These are phyloP conservation scores for Geoglossum cookeanum DNA, from an alignment of 2,329 filamentous ascomycete genomes.

Conservation along the genomic window DNA sequence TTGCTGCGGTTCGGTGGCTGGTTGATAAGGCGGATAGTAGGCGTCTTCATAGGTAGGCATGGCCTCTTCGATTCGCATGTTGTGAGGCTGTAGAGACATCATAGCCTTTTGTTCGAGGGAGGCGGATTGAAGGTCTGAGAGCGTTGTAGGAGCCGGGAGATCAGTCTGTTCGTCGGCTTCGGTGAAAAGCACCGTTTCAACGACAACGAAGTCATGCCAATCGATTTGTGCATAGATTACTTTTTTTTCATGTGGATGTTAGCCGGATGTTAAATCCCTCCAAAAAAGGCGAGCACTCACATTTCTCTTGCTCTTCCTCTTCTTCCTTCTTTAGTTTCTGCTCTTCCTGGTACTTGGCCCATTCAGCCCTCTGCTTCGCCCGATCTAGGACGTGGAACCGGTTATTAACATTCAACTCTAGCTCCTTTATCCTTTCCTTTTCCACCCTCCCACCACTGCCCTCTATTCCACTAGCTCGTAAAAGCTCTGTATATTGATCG, in stretches of 20 bases:
- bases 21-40: conserved; percentile 35
- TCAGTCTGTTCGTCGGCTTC: conserved; percentile 73
- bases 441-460: conserved; percentile 38
- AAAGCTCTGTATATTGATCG: conserved; percentile 75
- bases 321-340: conserved; percentile 83
- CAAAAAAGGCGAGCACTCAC: conserved; percentile 22
- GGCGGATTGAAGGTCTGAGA: conserved; percentile 82
- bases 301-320: conserved; percentile 61
- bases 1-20: conserved; percentile 16
- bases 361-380: conserved; percentile 73
- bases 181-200: conserved; percentile 84
- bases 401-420: conserved; percentile 58
- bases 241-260: not conserved
- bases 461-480: conserved; percentile 43
- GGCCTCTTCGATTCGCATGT: conserved; percentile 81
- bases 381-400: conserved; percentile 63
- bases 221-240: conserved; percentile 69
- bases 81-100: conserved; percentile 58
- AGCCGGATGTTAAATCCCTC: not conserved
- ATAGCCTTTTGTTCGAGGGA: conserved; percentile 90
- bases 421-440: conserved; percentile 49
- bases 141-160: conserved; percentile 71
- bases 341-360: conserved; percentile 62
- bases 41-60: conserved; percentile 59
- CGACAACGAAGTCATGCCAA: conserved; percentile 94